Evolutionary conservation across 2,329 filamentous ascomycete genomes (phyloP).

Genomic region (Arthrobotrys musiformis): DNA sequence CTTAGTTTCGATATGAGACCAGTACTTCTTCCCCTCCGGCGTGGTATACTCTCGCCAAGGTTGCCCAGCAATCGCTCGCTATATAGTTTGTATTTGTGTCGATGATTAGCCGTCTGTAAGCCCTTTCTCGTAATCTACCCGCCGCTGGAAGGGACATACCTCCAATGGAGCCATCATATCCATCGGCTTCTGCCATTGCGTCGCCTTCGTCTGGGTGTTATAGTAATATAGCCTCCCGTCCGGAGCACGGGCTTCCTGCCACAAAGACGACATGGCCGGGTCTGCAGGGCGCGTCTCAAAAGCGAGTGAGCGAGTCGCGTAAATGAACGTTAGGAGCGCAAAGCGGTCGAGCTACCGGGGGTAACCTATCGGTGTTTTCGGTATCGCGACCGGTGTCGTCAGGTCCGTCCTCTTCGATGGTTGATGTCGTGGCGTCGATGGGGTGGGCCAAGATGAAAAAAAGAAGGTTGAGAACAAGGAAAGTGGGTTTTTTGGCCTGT

Average conservation of each 20-base stretch:
- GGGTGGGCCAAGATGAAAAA: constrained; percentile 29
- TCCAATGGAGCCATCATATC: constrained; percentile 86
- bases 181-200: constrained; percentile 93
- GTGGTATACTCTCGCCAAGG: constrained; percentile 94
- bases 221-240: constrained; percentile 93
- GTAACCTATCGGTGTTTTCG: not conserved
- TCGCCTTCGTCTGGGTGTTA: constrained; percentile 84
- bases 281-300: constrained; percentile 33
- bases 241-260: constrained; percentile 82
- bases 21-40: constrained; percentile 89
- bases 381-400: constrained; percentile 16
- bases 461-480: constrained; percentile 39
- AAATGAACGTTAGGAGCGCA: not conserved
- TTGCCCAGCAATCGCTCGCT: constrained; percentile 83
- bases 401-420: not conserved
- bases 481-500: constrained; percentile 20
- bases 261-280: constrained; percentile 70
- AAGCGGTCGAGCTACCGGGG: not conserved
- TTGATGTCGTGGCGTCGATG: constrained; percentile 17
- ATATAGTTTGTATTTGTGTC: constrained; percentile 57
- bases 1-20: constrained; percentile 91
- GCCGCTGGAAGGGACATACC: constrained; percentile 66
- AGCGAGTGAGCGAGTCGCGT: constrained; percentile 34
- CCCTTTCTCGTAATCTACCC: not conserved
- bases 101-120: constrained; percentile 27